Conservation (phyloP, 768 basidiomycete species). For the Fibroporia radiculosa region DNA sequence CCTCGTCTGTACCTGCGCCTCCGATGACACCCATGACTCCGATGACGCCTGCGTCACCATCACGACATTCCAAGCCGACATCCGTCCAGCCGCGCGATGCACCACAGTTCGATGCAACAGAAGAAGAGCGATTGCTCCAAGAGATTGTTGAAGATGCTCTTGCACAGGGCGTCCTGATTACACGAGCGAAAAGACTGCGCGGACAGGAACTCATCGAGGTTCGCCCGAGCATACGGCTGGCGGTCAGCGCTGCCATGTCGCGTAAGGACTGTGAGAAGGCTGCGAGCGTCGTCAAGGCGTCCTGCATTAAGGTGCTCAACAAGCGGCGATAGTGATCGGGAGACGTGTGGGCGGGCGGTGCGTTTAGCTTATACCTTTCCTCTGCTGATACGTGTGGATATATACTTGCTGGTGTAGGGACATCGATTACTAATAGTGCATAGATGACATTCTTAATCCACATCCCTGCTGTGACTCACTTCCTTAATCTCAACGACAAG, state of each 20-base stretch:
- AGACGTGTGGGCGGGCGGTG: too few relatives aligned
- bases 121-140: slow-evolving; percentile 78
- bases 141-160: slow-evolving; percentile 88
- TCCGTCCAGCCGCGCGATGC: slow-evolving; percentile 40
- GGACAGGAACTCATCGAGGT: slow-evolving; percentile 81
- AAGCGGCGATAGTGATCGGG: slow-evolving; percentile 46
- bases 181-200: slow-evolving; percentile 72
- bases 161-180: slow-evolving; percentile 77
- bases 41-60: slow-evolving; percentile 17
- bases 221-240: slow-evolving; percentile 80
- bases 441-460: too few relatives aligned
- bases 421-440: too few relatives aligned
- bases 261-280: slow-evolving; percentile 94
- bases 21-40: slow-evolving; percentile 17
- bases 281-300: slow-evolving; percentile 60
- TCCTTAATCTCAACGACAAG: too few relatives aligned
- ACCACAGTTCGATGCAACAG: slow-evolving; percentile 42
- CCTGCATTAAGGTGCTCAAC: slow-evolving; percentile 65
- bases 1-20: slow-evolving; percentile 21
- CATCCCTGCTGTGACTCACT: too few relatives aligned
- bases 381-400: too few relatives aligned
- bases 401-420: too few relatives aligned
- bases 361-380: too few relatives aligned
- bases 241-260: slow-evolving; percentile 67
- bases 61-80: slow-evolving; percentile 43